Percentiles rank a stretch among this genome's conserved stretches.
These are phyloP conservation scores for Penicillium coprophilum DNA, from an alignment of 495 filamentous ascomycete genomes.

Conservation along the genomic window DNA sequence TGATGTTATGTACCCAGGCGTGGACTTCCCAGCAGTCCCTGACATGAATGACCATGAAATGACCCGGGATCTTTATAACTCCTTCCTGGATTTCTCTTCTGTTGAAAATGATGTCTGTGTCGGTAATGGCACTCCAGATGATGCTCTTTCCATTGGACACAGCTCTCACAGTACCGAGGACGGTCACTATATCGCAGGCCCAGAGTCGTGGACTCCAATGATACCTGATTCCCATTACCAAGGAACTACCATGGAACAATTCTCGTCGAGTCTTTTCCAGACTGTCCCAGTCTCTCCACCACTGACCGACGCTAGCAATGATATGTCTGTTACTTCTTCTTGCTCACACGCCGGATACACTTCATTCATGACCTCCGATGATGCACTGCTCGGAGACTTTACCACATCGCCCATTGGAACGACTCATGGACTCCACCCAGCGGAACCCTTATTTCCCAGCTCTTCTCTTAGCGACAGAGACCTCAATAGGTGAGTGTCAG, in stretches of 20 bases:
- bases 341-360: conserved; percentile 46
- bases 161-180: conserved; percentile 43
- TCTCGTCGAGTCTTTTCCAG: conserved; percentile 40
- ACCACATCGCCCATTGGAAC: conserved; percentile 37
- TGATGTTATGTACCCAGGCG: conserved; percentile 48
- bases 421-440: conserved; percentile 41
- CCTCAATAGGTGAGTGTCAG: conserved; percentile 43
- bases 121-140: conserved; percentile 43
- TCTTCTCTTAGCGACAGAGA: conserved; percentile 47
- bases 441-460: conserved; percentile 45
- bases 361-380: conserved; percentile 42
- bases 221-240: conserved; percentile 41
- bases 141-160: conserved; percentile 43
- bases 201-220: conserved; percentile 44
- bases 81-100: conserved; percentile 45
- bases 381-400: conserved; percentile 41
- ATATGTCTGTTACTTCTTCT: conserved; percentile 46
- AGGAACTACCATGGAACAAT: conserved; percentile 42
- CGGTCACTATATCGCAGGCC: conserved; percentile 37
- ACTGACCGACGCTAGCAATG: conserved; percentile 48
- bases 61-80: conserved; percentile 42
- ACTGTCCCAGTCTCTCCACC: conserved; percentile 47
- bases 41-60: conserved; percentile 44
- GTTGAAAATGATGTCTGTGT: conserved; percentile 47
- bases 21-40: conserved; percentile 44